Percentiles rank a stretch among this genome's conserved stretches.
phyloP scores from a whole-genome alignment of 176 grass and related monocot species.

The Secale cereale region DNA sequence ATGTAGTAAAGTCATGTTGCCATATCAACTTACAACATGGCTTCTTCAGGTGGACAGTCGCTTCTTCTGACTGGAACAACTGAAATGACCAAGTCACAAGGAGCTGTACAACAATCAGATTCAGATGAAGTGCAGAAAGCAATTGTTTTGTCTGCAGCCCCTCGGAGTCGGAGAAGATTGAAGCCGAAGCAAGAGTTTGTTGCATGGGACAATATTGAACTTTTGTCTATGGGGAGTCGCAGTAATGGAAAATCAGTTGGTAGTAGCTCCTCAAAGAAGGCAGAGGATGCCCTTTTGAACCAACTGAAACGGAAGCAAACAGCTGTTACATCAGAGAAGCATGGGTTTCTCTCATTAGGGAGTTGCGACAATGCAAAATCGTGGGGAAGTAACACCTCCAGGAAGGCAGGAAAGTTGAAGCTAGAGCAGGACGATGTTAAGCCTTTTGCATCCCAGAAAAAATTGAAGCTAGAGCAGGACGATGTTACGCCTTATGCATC shows the following conservation, averaged over 20 bases:
- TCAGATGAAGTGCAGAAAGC: constrained; percentile 24
- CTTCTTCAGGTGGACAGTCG: constrained; percentile 26
- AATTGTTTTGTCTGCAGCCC: background rate
- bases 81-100: constrained; percentile 24
- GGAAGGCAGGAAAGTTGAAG: background rate
- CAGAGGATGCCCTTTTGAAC: background rate
- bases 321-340: background rate
- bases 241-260: background rate
- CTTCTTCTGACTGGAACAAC: constrained; percentile 6
- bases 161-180: background rate
- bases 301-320: background rate
- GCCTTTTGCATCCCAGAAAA: constrained; percentile 4
- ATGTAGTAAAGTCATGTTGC: constrained; percentile 8
- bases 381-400: background rate
- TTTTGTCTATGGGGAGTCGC: background rate
- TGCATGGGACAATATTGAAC: constrained; percentile 1
- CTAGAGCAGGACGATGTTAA: background rate
- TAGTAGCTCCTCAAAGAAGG: background rate
- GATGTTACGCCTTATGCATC: background rate
- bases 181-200: background rate
- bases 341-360: background rate
- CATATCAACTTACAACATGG: constrained; percentile 20
- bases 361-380: background rate
- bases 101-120: constrained; percentile 10
- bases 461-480: background rate